Base-by-base conservation (phyloP, 2,329 filamentous ascomycete species). In the Penicillium sp. region DNA sequence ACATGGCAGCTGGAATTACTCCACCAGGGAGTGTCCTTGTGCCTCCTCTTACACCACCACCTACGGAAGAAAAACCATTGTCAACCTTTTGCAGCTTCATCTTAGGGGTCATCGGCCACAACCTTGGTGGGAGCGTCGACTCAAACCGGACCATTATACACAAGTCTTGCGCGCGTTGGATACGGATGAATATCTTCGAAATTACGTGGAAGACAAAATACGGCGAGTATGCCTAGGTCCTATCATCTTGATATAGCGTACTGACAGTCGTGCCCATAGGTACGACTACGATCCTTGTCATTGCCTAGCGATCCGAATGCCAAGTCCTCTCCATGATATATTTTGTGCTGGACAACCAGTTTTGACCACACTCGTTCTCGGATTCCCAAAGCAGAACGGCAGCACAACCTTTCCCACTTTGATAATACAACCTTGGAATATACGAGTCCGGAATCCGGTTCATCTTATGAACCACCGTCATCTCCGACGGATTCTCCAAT, bases 401-500 rank as follows among this genome's bases (percentile, higher is more conserved):
- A 37, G 11, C 32, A 48, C 20, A 36, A 19, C 10, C 43, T 40
- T 30, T 36, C 34, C 7, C 17, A 44, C 33, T 50, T 41, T 14
- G 43, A 45, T 21, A 41, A 37, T 27, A 44, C 32, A 17, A 35
- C 16, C 20, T 43, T 41, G 1, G 43, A 45, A 5, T 50, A 36
- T 17, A 5, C 13, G 16, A 43, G 46, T 32, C 39, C 36, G 2
- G 44, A 44, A 11, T 39, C 39, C 11, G 21, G 20, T 28, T 50
- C 51, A 2, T 15, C 41, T 10, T 53, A 53, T 41, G 19, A 43
- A 28, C 51, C 33, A 7, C 31, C 47, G 27, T 53, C 51, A 29
- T 45, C 53, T 10, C 39, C 47, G 26, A 33, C 37, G 20, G 33
- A 41, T 18, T 41, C 39, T 7, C 39, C 34, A 20, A 16, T 17